Percentiles rank a stretch among this genome's conserved stretches.
Conservation (phyloP, 1,284 basidiomycete species). For the Austroboletus niveus region DNA sequence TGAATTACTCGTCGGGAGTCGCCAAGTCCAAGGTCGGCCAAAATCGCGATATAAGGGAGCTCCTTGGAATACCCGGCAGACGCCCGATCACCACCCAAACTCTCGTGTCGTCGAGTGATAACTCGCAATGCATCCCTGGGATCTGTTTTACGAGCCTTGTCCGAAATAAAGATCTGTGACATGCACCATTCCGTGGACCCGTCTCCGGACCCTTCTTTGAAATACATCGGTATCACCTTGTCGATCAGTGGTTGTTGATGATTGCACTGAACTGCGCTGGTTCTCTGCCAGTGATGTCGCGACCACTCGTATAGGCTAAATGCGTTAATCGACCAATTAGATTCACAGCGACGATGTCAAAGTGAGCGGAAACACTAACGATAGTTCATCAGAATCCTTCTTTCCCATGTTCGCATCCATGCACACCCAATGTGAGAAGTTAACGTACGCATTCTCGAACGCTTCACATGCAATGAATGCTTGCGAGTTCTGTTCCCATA, state of each 20-base stretch:
- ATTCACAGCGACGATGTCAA: not conserved
- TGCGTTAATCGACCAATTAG: not conserved
- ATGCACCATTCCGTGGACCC: not conserved
- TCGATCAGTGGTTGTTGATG: slow-evolving; percentile 4
- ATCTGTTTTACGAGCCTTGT: not conserved
- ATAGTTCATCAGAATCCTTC: not conserved
- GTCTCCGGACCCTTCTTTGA: not conserved
- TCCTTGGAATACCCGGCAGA: no score
- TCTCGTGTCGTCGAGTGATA: not conserved
- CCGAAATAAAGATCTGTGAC: slow-evolving; percentile 13
- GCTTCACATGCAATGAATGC: not conserved
- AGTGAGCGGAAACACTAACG: not conserved
- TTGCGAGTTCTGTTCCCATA: not conserved
- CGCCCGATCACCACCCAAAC: not conserved
- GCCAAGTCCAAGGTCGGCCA: slow-evolving; percentile 10
- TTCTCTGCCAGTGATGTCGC: slow-evolving; percentile 11
- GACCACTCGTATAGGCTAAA: slow-evolving; percentile 7
- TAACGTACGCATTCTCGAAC: slow-evolving; percentile 9
- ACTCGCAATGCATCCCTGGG: not conserved
- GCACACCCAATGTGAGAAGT: slow-evolving; percentile 14
- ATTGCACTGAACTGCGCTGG: slow-evolving; percentile 13
- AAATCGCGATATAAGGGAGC: slow-evolving; percentile 6
- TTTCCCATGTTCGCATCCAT: slow-evolving; percentile 7
- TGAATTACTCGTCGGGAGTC: no score
- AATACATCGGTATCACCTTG: slow-evolving; percentile 14